Base-by-base conservation (phyloP, 106 monocot species). In the Dendrobium catenatum region DNA sequence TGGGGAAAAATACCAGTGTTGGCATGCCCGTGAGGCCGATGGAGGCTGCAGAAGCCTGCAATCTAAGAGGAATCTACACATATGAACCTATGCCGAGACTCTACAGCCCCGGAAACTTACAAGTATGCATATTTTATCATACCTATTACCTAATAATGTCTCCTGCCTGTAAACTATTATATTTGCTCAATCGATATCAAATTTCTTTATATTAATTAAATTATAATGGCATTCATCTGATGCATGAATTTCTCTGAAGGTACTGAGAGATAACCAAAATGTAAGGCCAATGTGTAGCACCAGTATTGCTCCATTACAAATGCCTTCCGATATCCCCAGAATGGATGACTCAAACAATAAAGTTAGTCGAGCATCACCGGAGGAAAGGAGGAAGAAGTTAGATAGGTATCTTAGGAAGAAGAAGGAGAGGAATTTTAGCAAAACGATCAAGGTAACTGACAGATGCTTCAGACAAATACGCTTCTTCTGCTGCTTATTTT, bases 391-490 rank as follows among this genome's bases (percentile, higher is more conserved):
- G 80, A 88, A 84, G 80, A 92, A 89, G 83, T 94, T 96, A 81
- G 77, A 89, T 42, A 85, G 90, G 61, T 96, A 92, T 83, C 67
- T 90, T 80, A 87, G 85, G 89, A 96, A 96, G 85, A 85, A 87
- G 82, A 89, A 82, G 22, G 83, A 88, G 78, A 88, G 96, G 67
- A 94, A 94, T 79, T 96, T 94, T 87, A 89, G 86, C 78, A 96
- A 96, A 81, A 96, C 92, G 85, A 96, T 96, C 72, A 96, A 96
- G 96, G 96, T 96, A 42, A 80, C 7, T 26, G 11, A 18, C 18
- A n/a, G 31, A 7, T 11, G 13, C 15, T 51, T 51, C 13, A 10
- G 5, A 26, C 13, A 55, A 13, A 1, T 22, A 4, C 6, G 3
- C 0, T 58, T 20, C 18, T 33, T 41, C 24, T 47, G 24, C 9